Conservation (phyloP, 2,329 filamentous ascomycete species). For the Beauveria pseudobassiana region DNA sequence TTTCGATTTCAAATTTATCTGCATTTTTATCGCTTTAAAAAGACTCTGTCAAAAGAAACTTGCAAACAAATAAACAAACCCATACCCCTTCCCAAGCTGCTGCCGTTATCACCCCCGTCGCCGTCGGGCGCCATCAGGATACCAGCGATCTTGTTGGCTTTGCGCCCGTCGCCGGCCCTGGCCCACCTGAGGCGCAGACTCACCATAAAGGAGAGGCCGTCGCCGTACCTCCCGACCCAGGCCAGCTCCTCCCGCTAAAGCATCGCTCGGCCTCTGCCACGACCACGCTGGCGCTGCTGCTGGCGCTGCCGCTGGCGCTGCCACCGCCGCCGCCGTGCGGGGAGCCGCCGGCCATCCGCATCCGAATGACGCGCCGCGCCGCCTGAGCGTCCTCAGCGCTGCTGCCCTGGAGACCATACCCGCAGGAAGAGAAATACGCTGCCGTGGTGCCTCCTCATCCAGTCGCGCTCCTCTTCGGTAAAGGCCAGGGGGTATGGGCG, state of each 20-base stretch:
- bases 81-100: not conserved
- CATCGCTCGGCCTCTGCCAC: not conserved
- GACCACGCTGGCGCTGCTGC: not conserved
- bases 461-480: not conserved
- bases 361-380: not conserved
- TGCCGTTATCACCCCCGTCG: not conserved
- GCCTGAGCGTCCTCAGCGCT: not conserved
- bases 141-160: not conserved
- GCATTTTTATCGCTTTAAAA: no score
- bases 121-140: not conserved
- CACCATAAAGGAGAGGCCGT: not conserved
- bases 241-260: not conserved
- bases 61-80: not conserved
- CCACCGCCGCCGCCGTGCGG: no score
- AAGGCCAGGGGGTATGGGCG: not conserved
- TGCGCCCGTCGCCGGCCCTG: not conserved
- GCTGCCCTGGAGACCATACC: not conserved
- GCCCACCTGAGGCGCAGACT: not conserved
- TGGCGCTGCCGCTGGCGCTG: no score
- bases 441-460: not conserved
- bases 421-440: not conserved
- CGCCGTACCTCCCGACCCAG: not conserved
- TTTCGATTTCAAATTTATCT: no score
- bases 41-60: no score
- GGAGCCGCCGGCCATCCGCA: no score